phyloP scores from a whole-genome alignment of 2,329 filamentous ascomycete species.

The Celoporthe dispersa region DNA sequence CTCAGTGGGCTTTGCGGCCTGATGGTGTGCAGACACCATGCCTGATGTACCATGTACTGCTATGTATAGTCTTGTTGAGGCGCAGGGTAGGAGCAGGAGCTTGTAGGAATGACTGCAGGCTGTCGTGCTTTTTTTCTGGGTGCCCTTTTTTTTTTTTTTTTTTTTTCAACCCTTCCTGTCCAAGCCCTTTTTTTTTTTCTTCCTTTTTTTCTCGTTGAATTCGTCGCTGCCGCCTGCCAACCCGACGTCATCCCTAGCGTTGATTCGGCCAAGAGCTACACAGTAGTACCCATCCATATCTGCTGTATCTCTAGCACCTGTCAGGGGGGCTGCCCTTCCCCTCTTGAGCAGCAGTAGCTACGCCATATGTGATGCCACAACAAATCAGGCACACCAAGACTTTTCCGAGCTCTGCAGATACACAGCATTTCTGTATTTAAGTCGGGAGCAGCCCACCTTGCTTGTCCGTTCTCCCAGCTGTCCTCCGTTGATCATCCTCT shows the following conservation, averaged over 20 bases:
- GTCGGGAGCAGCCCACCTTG: neutral
- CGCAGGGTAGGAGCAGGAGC: neutral
- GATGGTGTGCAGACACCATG: constrained; percentile 4
- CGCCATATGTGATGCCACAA: constrained; percentile 10
- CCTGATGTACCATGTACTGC: neutral
- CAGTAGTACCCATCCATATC: neutral
- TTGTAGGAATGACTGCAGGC: constrained; percentile 3
- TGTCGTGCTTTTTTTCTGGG: neutral
- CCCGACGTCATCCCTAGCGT: constrained; percentile 28
- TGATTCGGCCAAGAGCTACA: constrained; percentile 16
- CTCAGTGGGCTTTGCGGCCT: constrained; percentile 10
- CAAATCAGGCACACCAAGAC: constrained; percentile 3
- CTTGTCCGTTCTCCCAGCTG: neutral
- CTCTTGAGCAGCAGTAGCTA: neutral
- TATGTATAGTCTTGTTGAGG: neutral
- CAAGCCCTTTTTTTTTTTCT: too few relatives aligned
- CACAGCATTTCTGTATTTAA: constrained; percentile 12
- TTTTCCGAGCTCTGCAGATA: neutral
- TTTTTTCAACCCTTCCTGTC: neutral
- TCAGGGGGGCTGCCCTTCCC: neutral
- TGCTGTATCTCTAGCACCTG: constrained; percentile 8
- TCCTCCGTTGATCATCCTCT: neutral
- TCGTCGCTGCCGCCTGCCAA: constrained; percentile 23
- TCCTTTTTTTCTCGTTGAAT: constrained; percentile 20
- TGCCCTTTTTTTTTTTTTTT: neutral